Base-by-base conservation (phyloP, 1,284 basidiomycete species). In the Apiotrichum gamsii region DNA sequence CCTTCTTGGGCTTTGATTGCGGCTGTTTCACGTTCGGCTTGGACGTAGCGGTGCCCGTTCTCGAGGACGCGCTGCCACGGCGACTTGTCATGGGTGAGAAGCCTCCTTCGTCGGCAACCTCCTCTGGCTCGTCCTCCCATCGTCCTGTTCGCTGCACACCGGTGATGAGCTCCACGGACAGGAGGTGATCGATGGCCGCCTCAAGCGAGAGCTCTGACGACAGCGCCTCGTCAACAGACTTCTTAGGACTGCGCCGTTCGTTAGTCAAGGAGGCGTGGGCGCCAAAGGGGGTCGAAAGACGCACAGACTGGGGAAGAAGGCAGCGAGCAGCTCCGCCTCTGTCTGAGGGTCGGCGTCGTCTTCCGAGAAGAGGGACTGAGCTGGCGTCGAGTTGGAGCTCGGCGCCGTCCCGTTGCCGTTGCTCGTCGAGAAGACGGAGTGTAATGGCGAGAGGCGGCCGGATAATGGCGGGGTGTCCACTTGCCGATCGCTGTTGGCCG, bases 151-250 rank as follows among this genome's bases (percentile, higher is more conserved):
- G 41, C 47, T 66, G 54, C 28, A 59, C 61, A 23, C 59, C 56
- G 10, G 57, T 53, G 23, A 70, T 67, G 14, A 62, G 37, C 38
- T 70, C 68, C 21, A 67, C 42, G 0, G 68, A 70, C 1, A 70
- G 56, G 4, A 70, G 61, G 39, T 64, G 51, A 34, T 70, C 66
- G 40, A 69, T 63, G 1, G 66, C 60, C 1, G 57, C 62, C 28
- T 52, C 48, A 4, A 52, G 34, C 24, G 47, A 53, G 8, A 47
- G 33, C 30, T 62, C 57, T 2, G 57, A 43, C 9, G 51, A 35
- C 0, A 67, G 40, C 0, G 63, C 64, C 4, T 59, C 47, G 3
- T 32, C 41, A 8, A 69, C 41, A 8, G 31, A 44, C 46, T 18
- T 36, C 35, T 40, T 15, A 43, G 40, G 21, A 45, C 55, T 45